Base-by-base conservation (phyloP, 495 filamentous ascomycete species). In the Aspergillus incahuasiensis region DNA sequence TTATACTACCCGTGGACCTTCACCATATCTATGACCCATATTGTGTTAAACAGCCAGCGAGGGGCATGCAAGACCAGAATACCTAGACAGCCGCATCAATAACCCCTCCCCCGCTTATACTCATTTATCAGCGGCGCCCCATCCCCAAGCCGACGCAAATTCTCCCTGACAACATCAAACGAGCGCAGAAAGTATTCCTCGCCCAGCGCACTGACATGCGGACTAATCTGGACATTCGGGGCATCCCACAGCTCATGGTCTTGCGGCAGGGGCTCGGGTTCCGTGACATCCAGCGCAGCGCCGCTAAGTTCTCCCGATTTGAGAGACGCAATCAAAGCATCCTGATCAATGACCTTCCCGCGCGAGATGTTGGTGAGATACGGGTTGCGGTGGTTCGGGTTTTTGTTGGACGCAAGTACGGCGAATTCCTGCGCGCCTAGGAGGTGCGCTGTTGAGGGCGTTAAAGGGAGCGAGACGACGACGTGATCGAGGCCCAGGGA, bases 281-380 rank as follows among this genome's bases (percentile, higher is more conserved):
- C 88, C 8, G 89, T 86, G 0, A 95, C 91, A 67, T 96, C 91
- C 20, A 96, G 69, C 35, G 89, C 88, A 0, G 90, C 91, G 21
- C 89, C 90, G 43, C 82, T 71, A 40, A 96, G 66, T 16, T 59
- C 49, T 0, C 68, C 73, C 1, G 57, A 57, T 19, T 68, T 59
- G 13, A 76, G 45, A 3, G 89, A 83, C 0, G 69, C 72, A 12
- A 92, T 73, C 24, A 96, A 63, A 4, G 82, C 88, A 13, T 82
- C 78, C 44, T 89, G 84, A 46, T 90, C 77, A 41, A 96, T 72
- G 30, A 92, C 82, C 13, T 75, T 74, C 0, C 91, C 91, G 0
- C 91, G 78, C 0, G 85, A 80, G 48, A 95, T 88, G 59, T 95
- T 96, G 6, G 80, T 81, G 5, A 95, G 55, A 51, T 84, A 89